Evolutionary conservation across 805 yeast genomes (phyloP), one percentile per base, ranked within the genome.

Genomic region (Candida stauntonica): DNA sequence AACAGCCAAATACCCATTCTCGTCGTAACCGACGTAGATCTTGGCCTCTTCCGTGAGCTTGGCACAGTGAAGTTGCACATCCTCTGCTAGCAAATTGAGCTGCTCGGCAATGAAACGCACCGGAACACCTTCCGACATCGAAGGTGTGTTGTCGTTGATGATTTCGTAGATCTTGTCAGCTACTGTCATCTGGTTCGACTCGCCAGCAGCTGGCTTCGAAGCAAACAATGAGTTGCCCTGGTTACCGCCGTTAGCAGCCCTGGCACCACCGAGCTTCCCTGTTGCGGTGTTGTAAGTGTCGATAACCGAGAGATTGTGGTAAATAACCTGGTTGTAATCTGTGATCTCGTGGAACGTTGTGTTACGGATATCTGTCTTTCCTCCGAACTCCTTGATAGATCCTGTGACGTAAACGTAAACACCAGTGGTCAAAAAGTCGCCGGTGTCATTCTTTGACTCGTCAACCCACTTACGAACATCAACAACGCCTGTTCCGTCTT

Each of bases 111-210:
- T 73, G 45, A 75, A 67, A 39, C 71, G 73, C 11, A 77, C 64
- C 17, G 86, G 87, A n/a, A 83, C 87, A 49, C 91, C 91, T 55
- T 83, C 88, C 32, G 70, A 74, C 84, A 79, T 81, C 35, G 70
- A 64, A 44, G 69, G 64, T 38, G 81, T 61, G 54, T 73, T 64
- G 43, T 72, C 69, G 50, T 67, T 61, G 42, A 79, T 64, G 35
- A 75, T 68, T 16, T 68, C 66, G 42, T 68, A 61, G 38, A 79
- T 68, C 49, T 58, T 64, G 34, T 76, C 79, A n/a, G 64, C 52
- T 28, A 52, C 56, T 19, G 40, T 62, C 28, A 52, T 57, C 26
- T 52, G 46, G 28, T 51, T 60, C 29, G 51, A 48, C 39, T 60
- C 64, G 31, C 46, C 41, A 7, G 52, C 53, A 16, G 64, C 51